These are phyloP conservation scores for Mucuna pruriens DNA, from an alignment of 306 rosid species.

Conservation along the genomic window DNA sequence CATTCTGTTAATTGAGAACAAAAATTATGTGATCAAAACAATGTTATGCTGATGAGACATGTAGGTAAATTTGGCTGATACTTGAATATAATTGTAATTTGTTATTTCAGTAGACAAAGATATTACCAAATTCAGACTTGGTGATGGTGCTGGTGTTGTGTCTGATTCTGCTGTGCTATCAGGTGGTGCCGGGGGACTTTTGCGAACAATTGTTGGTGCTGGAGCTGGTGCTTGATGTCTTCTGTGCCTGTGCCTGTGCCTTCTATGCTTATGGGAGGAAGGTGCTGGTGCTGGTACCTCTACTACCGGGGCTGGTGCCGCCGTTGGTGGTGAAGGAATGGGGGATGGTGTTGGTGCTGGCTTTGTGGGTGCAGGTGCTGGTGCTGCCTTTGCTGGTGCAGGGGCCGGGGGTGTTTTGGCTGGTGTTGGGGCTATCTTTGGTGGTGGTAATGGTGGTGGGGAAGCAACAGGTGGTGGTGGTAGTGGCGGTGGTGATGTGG, in stretches of 20 bases:
- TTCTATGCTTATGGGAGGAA: constrained; percentile 58
- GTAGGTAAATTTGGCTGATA: not conserved
- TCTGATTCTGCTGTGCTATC: constrained; percentile 55
- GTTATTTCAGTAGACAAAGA: constrained; percentile 22
- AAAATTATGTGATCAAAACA: constrained; percentile 23
- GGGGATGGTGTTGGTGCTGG: constrained; percentile 63
- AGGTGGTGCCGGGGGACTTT: constrained; percentile 96
- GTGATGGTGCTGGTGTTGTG: constrained; percentile 88
- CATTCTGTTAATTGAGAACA: constrained; percentile 56
- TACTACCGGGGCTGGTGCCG: constrained; percentile 53
- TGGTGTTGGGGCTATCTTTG: constrained; percentile 71
- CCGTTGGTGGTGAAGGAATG: constrained; percentile 57
- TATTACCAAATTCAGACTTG: constrained; percentile 73
- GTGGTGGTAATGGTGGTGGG: constrained; percentile 50
- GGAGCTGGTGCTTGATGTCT: constrained; percentile 78
- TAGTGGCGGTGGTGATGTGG: constrained; percentile 56
- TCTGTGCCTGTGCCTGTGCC: constrained; percentile 65
- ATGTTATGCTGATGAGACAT: not conserved
- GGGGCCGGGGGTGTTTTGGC: constrained; percentile 62
- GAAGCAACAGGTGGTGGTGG: constrained; percentile 51
- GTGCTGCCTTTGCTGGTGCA: constrained; percentile 60
- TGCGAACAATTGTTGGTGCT: constrained; percentile 54
- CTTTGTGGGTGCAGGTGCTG: constrained; percentile 58
- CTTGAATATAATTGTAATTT: not conserved
- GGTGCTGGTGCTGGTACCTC: constrained; percentile 56